phyloP scores from a whole-genome alignment of 805 yeast species.

The Candida railenensis region DNA sequence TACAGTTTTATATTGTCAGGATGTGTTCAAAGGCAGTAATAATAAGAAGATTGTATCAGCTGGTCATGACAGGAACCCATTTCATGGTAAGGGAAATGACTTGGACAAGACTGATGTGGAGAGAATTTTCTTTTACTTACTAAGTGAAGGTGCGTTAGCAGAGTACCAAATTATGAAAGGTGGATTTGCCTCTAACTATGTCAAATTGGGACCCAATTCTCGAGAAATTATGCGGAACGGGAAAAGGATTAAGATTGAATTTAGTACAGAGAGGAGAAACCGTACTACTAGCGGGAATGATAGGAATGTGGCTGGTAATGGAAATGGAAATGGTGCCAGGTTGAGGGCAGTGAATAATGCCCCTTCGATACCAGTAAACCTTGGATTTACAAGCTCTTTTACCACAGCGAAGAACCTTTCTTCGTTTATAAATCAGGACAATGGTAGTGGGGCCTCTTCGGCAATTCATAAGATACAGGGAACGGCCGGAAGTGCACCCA shows the following conservation, averaged over 20 bases:
- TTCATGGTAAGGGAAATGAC: conserved; percentile 69
- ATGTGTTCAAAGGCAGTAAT: conserved; percentile 73
- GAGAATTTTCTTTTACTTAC: conserved; percentile 75
- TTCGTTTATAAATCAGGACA: conserved; percentile 1
- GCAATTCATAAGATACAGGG: conserved; percentile 1
- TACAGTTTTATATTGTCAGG: conserved; percentile 79
- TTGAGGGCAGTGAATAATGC: neutral
- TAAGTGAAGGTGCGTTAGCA: conserved; percentile 60
- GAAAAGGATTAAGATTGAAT: conserved; percentile 51
- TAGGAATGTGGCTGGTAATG: neutral
- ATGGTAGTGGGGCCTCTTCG: conserved; percentile 7
- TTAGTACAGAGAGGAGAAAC: conserved; percentile 31
- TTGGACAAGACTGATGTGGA: conserved; percentile 71
- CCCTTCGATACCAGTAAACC: neutral
- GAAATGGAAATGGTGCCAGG: neutral
- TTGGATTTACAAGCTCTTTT: conserved; percentile 1
- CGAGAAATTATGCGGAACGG: conserved; percentile 42
- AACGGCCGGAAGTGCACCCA: conserved; percentile 13
- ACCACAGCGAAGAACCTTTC: conserved; percentile 6
- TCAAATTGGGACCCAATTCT: conserved; percentile 61
- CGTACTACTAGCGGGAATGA: conserved; percentile 1
- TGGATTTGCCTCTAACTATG: conserved; percentile 80
- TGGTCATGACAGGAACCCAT: conserved; percentile 60
- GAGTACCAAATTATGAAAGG: conserved; percentile 74
- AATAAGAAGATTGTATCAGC: conserved; percentile 56